Percentiles rank a stretch among this genome's conserved stretches.
phyloP scores from a whole-genome alignment of 768 basidiomycete genomes.

The Rhodosporidiobolus sp. region DNA sequence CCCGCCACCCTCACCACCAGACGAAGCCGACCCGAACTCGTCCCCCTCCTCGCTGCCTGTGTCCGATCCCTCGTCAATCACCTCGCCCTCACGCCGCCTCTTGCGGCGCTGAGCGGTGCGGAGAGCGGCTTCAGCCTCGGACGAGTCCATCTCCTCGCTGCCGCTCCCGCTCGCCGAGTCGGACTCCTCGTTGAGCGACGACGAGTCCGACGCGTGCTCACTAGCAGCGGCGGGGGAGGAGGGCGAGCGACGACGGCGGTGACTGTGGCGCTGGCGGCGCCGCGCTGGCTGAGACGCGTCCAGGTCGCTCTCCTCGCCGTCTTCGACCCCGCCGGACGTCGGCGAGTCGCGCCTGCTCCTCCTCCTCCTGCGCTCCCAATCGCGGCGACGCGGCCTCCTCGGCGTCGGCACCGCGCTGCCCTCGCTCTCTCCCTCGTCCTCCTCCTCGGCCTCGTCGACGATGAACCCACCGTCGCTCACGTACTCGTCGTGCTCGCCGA shows the following conservation, averaged over 20 bases:
- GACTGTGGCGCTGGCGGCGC: no score
- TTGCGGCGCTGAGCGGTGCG: neutral
- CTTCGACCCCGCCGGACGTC: no score
- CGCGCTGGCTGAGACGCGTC: no score
- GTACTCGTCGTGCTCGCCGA: conserved; percentile 17
- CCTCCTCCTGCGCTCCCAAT: no score
- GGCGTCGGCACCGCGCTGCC: neutral
- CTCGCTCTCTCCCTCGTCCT: neutral
- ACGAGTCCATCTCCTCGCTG: neutral
- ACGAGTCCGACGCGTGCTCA: neutral
- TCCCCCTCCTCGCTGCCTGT: neutral
- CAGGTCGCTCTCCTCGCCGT: no score
- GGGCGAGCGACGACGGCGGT: no score
- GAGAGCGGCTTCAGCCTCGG: neutral
- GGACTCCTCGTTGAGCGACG: neutral
- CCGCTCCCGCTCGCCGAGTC: neutral
- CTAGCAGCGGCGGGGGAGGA: no score
- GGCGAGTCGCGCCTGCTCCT: no score
- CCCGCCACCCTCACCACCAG: no score
- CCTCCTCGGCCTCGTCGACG: conserved; percentile 5
- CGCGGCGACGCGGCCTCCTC: neutral
- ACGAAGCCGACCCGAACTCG: neutral
- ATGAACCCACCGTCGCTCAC: conserved; percentile 22
- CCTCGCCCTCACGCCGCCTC: conserved; percentile 2
- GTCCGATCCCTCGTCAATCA: conserved; percentile 15